Evolutionary conservation across 179 eudicot genomes (phyloP), one percentile per base, ranked within the genome.

Genomic region (Nepenthes alata): DNA sequence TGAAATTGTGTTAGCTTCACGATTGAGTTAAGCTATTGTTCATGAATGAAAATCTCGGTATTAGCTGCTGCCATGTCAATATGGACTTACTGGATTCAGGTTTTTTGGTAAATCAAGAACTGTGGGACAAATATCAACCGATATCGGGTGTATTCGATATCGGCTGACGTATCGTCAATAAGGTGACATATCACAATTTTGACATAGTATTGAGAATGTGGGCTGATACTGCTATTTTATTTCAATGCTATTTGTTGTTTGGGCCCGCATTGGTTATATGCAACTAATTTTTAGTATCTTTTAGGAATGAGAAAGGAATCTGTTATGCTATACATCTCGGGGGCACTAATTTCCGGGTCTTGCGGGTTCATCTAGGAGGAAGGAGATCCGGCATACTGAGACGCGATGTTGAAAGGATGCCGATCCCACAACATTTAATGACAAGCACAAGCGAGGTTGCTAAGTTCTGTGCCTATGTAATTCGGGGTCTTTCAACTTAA

Each of bases 311-410:
- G 70, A 79, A 79, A 71, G 99, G 97, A 58, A 77, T 80, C 58
- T 94, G 80, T 78, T 94, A 94, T 57, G 94, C 94, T 5, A 76
- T 90, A 69, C 76, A 90, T 76, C 87, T 94, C 60, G 97, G 96
- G 59, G 99, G 96, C 64, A 85, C 96, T 16, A 76, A 94, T 75
- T 90, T 87, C 64, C 80, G 99, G 75, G 86, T 94, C 55, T 70
- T 85, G 68, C 74, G 91, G 59, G 91, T 94, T 78, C 86, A 81
- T 66, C 81, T 85, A 35, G 89, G 82, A 58, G 96, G 90, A 59
- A 70, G 77, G 67, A 75, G 78, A 47, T 77, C 88, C 37, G 52
- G 71, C 65, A 73, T 72, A 8, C 64, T 88, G 51, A 70, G 72
- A 50, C 71, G 64, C 58, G 83, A 85, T 54, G 81, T 81, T 35